phyloP scores from a whole-genome alignment of 441 rosid species.

The Capsella rubella region DNA sequence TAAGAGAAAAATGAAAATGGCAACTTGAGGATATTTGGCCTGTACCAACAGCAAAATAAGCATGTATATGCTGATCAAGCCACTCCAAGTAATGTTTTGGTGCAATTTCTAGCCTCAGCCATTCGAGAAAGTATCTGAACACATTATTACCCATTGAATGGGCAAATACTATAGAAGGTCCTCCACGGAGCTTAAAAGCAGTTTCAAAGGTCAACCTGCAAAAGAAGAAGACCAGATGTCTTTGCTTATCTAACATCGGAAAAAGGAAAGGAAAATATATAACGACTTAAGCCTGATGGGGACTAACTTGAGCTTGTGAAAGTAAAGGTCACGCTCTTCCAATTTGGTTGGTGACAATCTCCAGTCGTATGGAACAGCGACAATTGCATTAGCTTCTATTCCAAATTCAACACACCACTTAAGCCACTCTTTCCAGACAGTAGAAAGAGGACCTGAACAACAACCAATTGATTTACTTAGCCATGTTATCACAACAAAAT shows the following conservation, averaged over 20 bases:
- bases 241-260: constrained; percentile 18
- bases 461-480: constrained; percentile 22
- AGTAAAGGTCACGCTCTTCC: constrained; percentile 96
- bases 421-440: constrained; percentile 99
- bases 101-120: constrained; percentile 98
- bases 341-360: constrained; percentile 95
- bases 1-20: constrained; percentile 26
- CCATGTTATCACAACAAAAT: constrained; percentile 14
- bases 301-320: constrained; percentile 94
- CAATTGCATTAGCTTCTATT: constrained; percentile 89
- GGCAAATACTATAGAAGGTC: constrained; percentile 92
- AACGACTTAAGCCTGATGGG: constrained; percentile 24
- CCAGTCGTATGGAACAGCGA: constrained; percentile 99
- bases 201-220: constrained; percentile 96
- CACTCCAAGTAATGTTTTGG: constrained; percentile 88
- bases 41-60: constrained; percentile 96
- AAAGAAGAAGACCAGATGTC: constrained; percentile 30
- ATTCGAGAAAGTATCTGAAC: constrained; percentile 96
- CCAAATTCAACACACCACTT: constrained; percentile 99
- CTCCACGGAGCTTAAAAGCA: constrained; percentile 89
- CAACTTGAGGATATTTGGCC: constrained; percentile 30
- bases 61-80: constrained; percentile 96
- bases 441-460: constrained; percentile 88
- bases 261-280: neutral
- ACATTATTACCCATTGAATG: constrained; percentile 98